A percentile compares a stretch with the other conserved stretches of the same genome.
These are phyloP conservation scores for Lasiodiplodia hormozganensis DNA, from an alignment of 2,329 filamentous ascomycete genomes.

Conservation along the genomic window DNA sequence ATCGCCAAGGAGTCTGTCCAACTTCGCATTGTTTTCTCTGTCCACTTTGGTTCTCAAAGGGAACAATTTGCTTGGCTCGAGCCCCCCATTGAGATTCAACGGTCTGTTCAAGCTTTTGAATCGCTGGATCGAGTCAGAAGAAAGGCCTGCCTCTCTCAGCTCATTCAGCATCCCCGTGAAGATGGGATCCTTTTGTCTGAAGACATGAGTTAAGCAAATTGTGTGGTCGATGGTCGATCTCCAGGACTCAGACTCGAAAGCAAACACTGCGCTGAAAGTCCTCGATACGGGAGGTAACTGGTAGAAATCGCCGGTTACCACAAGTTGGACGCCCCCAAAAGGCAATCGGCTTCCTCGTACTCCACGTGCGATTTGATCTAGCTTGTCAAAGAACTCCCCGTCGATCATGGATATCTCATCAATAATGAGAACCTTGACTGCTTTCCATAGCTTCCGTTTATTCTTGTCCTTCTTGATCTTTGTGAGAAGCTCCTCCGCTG, in stretches of 20 bases:
- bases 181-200: conserved; percentile 88
- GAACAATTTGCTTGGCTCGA: conserved; percentile 90
- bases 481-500: conserved; percentile 78
- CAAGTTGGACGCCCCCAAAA: conserved; percentile 94
- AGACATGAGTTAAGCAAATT: conserved; percentile 92
- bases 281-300: conserved; percentile 94
- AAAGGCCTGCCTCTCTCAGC: conserved; percentile 88
- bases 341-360: conserved; percentile 90
- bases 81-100: conserved; percentile 72
- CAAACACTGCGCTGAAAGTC: conserved; percentile 78
- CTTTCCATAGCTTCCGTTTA: conserved; percentile 86
- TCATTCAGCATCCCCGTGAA: conserved; percentile 98
- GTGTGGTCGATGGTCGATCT: conserved; percentile 92
- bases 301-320: conserved; percentile 98
- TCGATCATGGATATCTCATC: conserved; percentile 99
- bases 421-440: conserved; percentile 85
- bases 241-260: conserved; percentile 93
- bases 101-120: conserved; percentile 75
- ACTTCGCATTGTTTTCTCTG: conserved; percentile 76
- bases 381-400: conserved; percentile 94
- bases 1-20: conserved; percentile 74
- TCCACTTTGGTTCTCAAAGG: conserved; percentile 92
- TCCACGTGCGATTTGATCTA: conserved; percentile 85
- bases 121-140: conserved; percentile 73
- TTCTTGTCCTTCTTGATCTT: conserved; percentile 91